phyloP scores from a whole-genome alignment of 2,329 filamentous ascomycete genomes.

The Eutypa lata region DNA sequence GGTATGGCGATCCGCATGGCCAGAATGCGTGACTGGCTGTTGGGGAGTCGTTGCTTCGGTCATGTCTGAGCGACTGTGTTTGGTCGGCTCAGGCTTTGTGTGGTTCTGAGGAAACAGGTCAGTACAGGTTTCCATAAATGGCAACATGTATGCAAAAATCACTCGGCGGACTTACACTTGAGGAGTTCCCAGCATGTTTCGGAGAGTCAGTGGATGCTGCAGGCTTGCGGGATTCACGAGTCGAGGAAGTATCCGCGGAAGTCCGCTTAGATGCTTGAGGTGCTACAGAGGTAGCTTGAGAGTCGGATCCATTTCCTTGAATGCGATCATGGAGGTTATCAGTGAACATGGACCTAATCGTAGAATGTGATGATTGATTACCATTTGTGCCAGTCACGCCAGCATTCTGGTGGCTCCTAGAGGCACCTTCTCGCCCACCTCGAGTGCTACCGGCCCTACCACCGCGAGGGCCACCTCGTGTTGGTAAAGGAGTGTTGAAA shows the following conservation, averaged over 20 bases:
- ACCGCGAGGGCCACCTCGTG: slow-evolving; percentile 39
- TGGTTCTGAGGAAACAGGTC: neutral
- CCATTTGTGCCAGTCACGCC: slow-evolving; percentile 12
- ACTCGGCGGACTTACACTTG: slow-evolving; percentile 32
- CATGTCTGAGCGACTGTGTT: neutral
- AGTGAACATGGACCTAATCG: slow-evolving; percentile 3
- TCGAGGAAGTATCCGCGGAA: slow-evolving; percentile 36
- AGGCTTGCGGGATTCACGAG: slow-evolving; percentile 47
- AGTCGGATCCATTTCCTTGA: slow-evolving; percentile 16
- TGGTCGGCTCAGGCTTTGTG: neutral
- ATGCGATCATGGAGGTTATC: slow-evolving; percentile 17
- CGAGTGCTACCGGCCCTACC: slow-evolving; percentile 32
- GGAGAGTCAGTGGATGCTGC: slow-evolving; percentile 35
- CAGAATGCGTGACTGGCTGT: slow-evolving; percentile 4
- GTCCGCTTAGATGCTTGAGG: slow-evolving; percentile 40
- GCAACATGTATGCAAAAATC: slow-evolving; percentile 4
- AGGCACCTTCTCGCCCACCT: slow-evolving; percentile 23
- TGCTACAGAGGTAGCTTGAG: slow-evolving; percentile 34
- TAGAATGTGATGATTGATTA: slow-evolving; percentile 8
- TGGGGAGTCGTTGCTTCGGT: neutral
- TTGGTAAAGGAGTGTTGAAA: slow-evolving; percentile 78
- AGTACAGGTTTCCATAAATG: slow-evolving; percentile 5
- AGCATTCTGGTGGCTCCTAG: slow-evolving; percentile 16
- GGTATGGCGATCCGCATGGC: slow-evolving; percentile 10
- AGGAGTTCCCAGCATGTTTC: slow-evolving; percentile 36